Evolutionary conservation across 495 filamentous ascomycete genomes (phyloP), one percentile per base, ranked within the genome.

Genomic region (Hypoxylon cercidicola): DNA sequence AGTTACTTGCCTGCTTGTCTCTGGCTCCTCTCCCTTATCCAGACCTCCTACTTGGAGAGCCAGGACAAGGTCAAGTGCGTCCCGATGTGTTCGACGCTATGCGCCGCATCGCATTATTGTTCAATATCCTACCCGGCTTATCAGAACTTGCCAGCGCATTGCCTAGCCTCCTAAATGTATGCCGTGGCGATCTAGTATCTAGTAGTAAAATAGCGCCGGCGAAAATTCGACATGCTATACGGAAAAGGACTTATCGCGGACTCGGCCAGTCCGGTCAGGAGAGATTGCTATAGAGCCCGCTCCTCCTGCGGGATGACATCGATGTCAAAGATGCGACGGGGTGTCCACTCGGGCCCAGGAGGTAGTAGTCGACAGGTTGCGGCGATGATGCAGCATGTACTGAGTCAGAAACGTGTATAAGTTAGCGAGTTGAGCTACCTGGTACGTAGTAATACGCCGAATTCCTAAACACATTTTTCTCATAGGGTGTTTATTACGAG

Each of bases 131-230:
- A 32, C 28, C 53, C 37, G 28, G 23, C 64, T 68, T 68, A 68
- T 68, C 64, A 68, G 43, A 50, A 18, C 23, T 25, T 48, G 64
- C 64, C 64, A 68, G 54, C 64, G 30, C 64, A 68, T 62, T 20
- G 41, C 53, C 48, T 28, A 23, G 23, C 25, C 7, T 28, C 7
- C 25, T 7, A 28, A 28, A 28, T 7, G 15, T 20, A 28, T 58
- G 45, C 59, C 48, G 59, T 68, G 58, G 53, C 64, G 34, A 62
- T 20, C 40, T 32, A 51, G 11, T 23, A 32, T 10, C 46, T 62
- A 53, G 47, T 25, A 28, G 7, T 28, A 28, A 3, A 28, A 7
- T 28, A 44, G 30, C 30, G 23, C 35, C 28, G 48, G 47, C n/a
- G 11, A 34, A 20, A 50, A 43, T 9, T 35, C 43, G 35, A 50